Evolutionary conservation across 2,329 filamentous ascomycete species (phyloP).

Genomic region (Atkinsonella texensis): DNA sequence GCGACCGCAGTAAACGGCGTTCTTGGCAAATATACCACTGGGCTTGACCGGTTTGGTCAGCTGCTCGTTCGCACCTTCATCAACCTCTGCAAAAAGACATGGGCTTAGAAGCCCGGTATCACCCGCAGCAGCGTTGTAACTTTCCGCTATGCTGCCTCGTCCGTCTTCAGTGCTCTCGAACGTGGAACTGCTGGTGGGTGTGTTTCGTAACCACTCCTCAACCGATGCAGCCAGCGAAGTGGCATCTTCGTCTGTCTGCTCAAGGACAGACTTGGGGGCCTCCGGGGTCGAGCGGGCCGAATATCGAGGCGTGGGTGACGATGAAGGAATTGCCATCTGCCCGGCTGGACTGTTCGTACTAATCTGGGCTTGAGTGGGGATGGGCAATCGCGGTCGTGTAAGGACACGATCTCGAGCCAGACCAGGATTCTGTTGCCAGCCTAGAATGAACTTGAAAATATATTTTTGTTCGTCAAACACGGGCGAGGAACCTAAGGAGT

Average conservation of each 20-base stretch:
- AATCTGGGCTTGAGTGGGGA: constrained; percentile 55
- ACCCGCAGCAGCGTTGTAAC: constrained; percentile 1
- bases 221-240: constrained; percentile 19
- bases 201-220: constrained; percentile 15
- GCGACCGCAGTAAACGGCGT: constrained; percentile 53
- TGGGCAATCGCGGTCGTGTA: constrained; percentile 55
- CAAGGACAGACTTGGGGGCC: background rate
- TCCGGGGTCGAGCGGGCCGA: background rate
- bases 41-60: constrained; percentile 34
- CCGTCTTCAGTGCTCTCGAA: background rate
- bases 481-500: constrained; percentile 43
- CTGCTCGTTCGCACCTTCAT: constrained; percentile 15
- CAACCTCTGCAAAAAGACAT: background rate
- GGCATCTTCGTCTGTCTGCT: background rate
- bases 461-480: constrained; percentile 45
- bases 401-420: constrained; percentile 51
- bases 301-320: constrained; percentile 9
- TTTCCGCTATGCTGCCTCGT: background rate
- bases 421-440: constrained; percentile 46
- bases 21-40: constrained; percentile 29
- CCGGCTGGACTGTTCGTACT: constrained; percentile 17
- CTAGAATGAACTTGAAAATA: constrained; percentile 64
- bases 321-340: constrained; percentile 21
- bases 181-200: constrained; percentile 3
- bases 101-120: background rate